These are phyloP conservation scores for Jaminaea rosea DNA, from an alignment of 1,284 basidiomycete genomes.

Conservation along the genomic window DNA sequence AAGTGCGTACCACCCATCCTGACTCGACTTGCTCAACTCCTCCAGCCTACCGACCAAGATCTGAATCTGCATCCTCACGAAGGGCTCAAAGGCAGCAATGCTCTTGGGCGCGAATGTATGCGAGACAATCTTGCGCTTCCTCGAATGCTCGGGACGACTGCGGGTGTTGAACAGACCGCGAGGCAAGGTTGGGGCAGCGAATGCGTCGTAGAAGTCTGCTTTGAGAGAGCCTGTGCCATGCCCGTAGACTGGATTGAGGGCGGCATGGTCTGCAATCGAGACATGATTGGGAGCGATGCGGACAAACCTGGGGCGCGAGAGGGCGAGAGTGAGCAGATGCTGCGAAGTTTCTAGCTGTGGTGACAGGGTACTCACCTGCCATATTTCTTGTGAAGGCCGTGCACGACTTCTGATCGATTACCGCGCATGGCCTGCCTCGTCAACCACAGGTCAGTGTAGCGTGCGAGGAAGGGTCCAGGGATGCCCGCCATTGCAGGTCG, in stretches of 20 bases:
- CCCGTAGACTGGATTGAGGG: constrained; percentile 22
- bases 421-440: constrained; percentile 60
- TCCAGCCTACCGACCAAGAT: constrained; percentile 36
- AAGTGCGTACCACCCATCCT: constrained; percentile 7
- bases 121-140: constrained; percentile 79
- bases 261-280: constrained; percentile 61
- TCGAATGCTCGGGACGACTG: constrained; percentile 67
- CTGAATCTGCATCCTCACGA: constrained; percentile 35
- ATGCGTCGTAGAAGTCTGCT: constrained; percentile 62
- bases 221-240: constrained; percentile 34
- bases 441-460: constrained; percentile 70
- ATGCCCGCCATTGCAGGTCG: constrained; percentile 25
- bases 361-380: no score
- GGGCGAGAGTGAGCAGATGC: constrained; percentile 2
- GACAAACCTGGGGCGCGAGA: constrained; percentile 73
- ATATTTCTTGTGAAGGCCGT: constrained; percentile 65
- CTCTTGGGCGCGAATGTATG: constrained; percentile 63
- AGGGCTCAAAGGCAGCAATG: constrained; percentile 35
- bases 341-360: no score
- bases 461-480: constrained; percentile 68
- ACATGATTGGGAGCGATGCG: constrained; percentile 79
- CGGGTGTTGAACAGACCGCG: constrained; percentile 72
- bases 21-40: constrained; percentile 25
- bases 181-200: constrained; percentile 50
- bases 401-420: constrained; percentile 66